Base-by-base conservation (phyloP, 768 basidiomycete species). In the Gymnopilus dilepis region DNA sequence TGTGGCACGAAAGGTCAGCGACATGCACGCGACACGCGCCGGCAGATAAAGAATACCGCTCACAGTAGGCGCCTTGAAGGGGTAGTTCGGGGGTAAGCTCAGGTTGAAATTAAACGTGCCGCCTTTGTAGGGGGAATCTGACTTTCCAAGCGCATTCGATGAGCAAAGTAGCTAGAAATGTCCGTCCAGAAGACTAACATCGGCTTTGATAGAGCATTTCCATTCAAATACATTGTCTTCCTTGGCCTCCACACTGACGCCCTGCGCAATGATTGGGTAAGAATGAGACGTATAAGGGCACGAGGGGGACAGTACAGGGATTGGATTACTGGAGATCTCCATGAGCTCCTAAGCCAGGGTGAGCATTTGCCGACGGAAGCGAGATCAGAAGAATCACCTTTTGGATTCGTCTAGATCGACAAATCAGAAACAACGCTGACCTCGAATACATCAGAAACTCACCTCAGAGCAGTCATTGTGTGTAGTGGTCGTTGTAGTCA, bases 61-160 rank as follows among this genome's bases (percentile, higher is more conserved):
- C 75, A 93, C 92, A 59, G 82, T 80, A 37, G 93, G 93, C 3
- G 94, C 86, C 74, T 95, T 94, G 85, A 95, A 95, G 7, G 94
- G 93, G 66, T 89, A 95, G 73, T 85, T 89, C n/a, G 80, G 67
- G 0, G 93, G 91, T n/a, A 95, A 78, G n/a, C 78, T 75, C 12
- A 94, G 71, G 38, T 76, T 87, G 73, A 94, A 94, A 66, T 84
- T 80, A 75, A 92, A 95, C 0, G 84, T 91, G 50, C 94, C 93
- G 54, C 83, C 84, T 74, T 88, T 91, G 82, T 95, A 95, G 0
- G 93, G 94, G 28, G 90, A 91, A 65, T 90, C 87, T 47, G 85
- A 69, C 92, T 94, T 22, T 34, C 6, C 21, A 26, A 12, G 52
- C 54, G 31, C 56, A 55, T 50, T 28, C 21, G 40, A 47, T 30